Base-by-base conservation (phyloP, 192 early-diverging fungal species). In the Paraglomus occultum region DNA sequence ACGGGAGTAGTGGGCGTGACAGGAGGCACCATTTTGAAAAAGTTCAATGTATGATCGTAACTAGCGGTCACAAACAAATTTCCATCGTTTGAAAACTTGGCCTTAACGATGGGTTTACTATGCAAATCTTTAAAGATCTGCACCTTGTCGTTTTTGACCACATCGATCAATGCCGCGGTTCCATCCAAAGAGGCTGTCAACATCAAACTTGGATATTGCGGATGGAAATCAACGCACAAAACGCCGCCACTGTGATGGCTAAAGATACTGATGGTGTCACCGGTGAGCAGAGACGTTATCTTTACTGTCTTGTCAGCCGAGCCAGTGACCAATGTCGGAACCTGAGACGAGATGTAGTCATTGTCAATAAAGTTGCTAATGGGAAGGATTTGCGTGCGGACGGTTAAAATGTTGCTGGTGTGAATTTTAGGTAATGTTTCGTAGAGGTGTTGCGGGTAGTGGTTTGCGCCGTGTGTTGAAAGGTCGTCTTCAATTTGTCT, bases 51-150 rank as follows among this genome's bases (percentile, higher is more conserved):
- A 23, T 80, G 77, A 74, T 94, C 92, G 67, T 92, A 85, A 10
- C 90, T 90, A 0, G 82, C 90, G 1, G 89, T 90, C 14, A 79
- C 82, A 20, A 92, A 51, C 12, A 71, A 80, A n/a, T 51, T 44
- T 9, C 89, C 91, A 54, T 83, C 75, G n/a, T 70, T 73, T 1
- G 86, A 83, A 69, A 94, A 90, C 48, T 72, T 63, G 44, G 83
- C 84, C 4, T 83, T 77, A 11, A 86, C 75, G 17, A 92, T 85
- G 76, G 88, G 92, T 58, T 91, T 91, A 22, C 67, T 49, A 70
- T 94, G 92, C 31, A 31, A 31, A 67, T 90, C 83, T 54, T 84
- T 83, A 67, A 85, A 92, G 7, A 59, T 69, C 77, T 91, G 89
- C 31, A 84, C 51, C 11, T 78, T 52, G 17, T 84, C 51, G 23